Evolutionary conservation across 441 rosid species (phyloP).

Genomic region (Bruguiera hainesii): DNA sequence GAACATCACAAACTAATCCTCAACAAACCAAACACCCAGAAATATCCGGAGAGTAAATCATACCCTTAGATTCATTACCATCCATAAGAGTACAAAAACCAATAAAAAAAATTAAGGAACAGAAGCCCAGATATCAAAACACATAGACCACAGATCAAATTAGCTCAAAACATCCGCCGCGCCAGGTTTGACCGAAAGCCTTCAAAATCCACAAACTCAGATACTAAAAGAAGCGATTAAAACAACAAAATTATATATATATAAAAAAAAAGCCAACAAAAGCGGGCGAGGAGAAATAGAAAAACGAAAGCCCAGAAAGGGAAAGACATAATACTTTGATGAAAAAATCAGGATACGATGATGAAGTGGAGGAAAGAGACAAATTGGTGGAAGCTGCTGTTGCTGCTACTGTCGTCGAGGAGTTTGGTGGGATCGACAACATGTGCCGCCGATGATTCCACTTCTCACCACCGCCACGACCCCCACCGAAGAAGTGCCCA

Average conservation of each 20-base stretch:
- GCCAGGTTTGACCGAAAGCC: too few species aligned
- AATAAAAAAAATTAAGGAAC: too few species aligned
- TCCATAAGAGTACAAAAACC: too few species aligned
- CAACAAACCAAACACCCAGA: too few species aligned
- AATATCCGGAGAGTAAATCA: too few species aligned
- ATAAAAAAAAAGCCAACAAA: not conserved
- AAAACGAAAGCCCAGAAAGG: not conserved
- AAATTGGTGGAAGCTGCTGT: not conserved
- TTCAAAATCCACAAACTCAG: too few species aligned
- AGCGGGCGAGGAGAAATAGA: not conserved
- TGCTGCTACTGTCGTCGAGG: conserved; percentile 3
- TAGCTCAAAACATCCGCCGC: too few species aligned
- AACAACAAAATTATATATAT: not conserved
- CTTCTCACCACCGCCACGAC: not conserved
- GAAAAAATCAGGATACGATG: not conserved
- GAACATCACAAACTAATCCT: too few species aligned
- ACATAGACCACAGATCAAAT: too few species aligned
- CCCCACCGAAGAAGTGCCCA: not conserved
- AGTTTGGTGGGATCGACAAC: conserved; percentile 1
- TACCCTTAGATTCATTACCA: too few species aligned
- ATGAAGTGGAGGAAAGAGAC: not conserved
- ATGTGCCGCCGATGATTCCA: conserved; percentile 3
- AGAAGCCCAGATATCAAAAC: too few species aligned
- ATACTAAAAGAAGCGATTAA: too few species aligned
- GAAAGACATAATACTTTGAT: not conserved